phyloP scores from a whole-genome alignment of 1,139 yeast genomes.

The Candida gigantensis region DNA sequence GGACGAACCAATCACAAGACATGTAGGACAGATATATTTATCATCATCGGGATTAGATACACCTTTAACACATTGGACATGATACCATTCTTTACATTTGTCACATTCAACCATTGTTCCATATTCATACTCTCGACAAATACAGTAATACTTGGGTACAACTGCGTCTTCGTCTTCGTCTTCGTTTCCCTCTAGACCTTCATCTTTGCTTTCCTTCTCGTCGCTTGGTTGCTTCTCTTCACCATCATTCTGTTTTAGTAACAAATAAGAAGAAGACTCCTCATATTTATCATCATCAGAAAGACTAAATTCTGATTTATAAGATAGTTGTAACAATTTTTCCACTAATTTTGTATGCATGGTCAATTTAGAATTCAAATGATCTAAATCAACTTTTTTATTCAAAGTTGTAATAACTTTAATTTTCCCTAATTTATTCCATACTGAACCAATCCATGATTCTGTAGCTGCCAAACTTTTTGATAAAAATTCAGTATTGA shows the following conservation, averaged over 20 bases:
- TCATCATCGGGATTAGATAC: conserved; percentile 34
- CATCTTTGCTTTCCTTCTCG: too few relatives aligned
- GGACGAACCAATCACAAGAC: conserved; percentile 38
- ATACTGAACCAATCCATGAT: conserved; percentile 39
- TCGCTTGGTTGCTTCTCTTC: conserved; percentile 15
- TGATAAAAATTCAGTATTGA: conserved; percentile 21
- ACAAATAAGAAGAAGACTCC: conserved; percentile 29
- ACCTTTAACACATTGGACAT: conserved; percentile 60
- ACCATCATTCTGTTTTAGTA: too few relatives aligned
- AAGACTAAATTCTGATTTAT: conserved; percentile 39
- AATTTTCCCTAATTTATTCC: conserved; percentile 32
- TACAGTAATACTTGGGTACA: conserved; percentile 50
- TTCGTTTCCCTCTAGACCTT: too few relatives aligned
- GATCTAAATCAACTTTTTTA: conserved; percentile 18
- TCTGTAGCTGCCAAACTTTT: conserved; percentile 31
- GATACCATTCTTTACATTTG: conserved; percentile 79
- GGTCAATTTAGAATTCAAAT: conserved; percentile 22
- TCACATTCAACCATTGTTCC: conserved; percentile 85
- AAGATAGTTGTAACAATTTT: conserved; percentile 30
- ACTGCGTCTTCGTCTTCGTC: conserved; percentile 13
- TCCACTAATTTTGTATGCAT: conserved; percentile 23
- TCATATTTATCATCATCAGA: conserved; percentile 41
- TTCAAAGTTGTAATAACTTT: conserved; percentile 28
- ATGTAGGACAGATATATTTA: conserved; percentile 66
- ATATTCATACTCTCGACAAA: conserved; percentile 67